phyloP scores from a whole-genome alignment of 345 rosid genomes.

The Boechera stricta region DNA sequence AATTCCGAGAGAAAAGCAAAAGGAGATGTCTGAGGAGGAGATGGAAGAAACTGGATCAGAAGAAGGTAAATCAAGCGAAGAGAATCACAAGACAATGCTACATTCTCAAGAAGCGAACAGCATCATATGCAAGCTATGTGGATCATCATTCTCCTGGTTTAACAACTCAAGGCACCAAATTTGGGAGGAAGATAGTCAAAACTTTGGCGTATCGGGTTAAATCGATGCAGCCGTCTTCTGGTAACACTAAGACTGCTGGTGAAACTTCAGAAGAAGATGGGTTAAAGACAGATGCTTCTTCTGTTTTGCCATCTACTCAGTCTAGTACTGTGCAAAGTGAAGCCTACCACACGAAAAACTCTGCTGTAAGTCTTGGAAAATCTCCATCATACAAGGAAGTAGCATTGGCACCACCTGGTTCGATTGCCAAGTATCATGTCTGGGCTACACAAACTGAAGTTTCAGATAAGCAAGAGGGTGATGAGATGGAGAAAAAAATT shows the following conservation, averaged over 20 bases:
- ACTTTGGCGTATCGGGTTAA: conserved; percentile 87
- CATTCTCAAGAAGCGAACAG: conserved; percentile 68
- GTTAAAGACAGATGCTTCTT: conserved; percentile 50
- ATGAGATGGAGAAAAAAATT: conserved; percentile 33
- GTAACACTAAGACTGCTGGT: conserved; percentile 47
- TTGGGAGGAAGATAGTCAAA: conserved; percentile 77
- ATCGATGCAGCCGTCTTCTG: conserved; percentile 63
- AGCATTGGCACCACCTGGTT: conserved; percentile 95
- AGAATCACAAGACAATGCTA: conserved; percentile 56
- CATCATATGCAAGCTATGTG: conserved; percentile 65
- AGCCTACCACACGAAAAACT: conserved; percentile 47
- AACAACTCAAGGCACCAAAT: conserved; percentile 68
- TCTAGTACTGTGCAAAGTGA: conserved; percentile 51
- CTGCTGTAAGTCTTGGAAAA: conserved; percentile 74
- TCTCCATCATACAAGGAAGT: conserved; percentile 99
- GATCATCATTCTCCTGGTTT: conserved; percentile 59
- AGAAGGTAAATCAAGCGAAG: conserved; percentile 42
- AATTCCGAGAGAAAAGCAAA: conserved; percentile 50
- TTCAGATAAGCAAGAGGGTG: conserved; percentile 54
- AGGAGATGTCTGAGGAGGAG: conserved; percentile 68
- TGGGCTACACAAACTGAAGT: conserved; percentile 57
- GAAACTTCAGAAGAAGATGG: conserved; percentile 48
- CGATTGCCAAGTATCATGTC: conserved; percentile 70
- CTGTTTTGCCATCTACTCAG: conserved; percentile 48
- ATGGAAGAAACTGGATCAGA: conserved; percentile 47